phyloP scores from a whole-genome alignment of 2,329 filamentous ascomycete species.

The Apiospora hydei region DNA sequence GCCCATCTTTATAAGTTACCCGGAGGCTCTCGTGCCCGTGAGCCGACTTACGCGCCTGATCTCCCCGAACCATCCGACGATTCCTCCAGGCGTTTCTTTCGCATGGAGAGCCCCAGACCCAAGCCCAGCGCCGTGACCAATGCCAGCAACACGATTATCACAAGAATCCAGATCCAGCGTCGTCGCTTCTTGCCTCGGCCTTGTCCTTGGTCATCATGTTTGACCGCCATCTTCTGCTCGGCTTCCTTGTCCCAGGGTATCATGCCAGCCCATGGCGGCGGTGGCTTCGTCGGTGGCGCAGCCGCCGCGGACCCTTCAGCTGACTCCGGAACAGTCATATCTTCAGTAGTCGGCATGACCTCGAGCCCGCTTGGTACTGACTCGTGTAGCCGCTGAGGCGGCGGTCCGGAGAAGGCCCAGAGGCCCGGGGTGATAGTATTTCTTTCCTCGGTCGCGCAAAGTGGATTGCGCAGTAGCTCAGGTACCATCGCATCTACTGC shows the following conservation, averaged over 20 bases:
- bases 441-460: not conserved
- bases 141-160: not conserved
- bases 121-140: not conserved
- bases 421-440: not conserved
- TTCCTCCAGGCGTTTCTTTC: not conserved
- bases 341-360: not conserved
- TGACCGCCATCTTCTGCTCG: constrained; percentile 1
- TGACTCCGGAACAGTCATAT: too few relatives aligned
- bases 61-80: not conserved
- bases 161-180: not conserved
- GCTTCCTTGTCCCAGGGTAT: constrained; percentile 9
- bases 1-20: not conserved
- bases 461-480: not conserved
- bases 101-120: not conserved
- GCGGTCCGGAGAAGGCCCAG: not conserved
- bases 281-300: not conserved
- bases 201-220: too few relatives aligned
- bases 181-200: not conserved
- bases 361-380: not conserved
- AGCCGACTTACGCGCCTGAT: not conserved
- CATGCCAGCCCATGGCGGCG: not conserved
- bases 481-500: not conserved
- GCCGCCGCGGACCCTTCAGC: not conserved
- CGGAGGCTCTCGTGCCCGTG: not conserved
- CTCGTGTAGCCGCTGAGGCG: too few relatives aligned